phyloP scores from a whole-genome alignment of 1,284 basidiomycete species.

The Leccinum pachyderme region DNA sequence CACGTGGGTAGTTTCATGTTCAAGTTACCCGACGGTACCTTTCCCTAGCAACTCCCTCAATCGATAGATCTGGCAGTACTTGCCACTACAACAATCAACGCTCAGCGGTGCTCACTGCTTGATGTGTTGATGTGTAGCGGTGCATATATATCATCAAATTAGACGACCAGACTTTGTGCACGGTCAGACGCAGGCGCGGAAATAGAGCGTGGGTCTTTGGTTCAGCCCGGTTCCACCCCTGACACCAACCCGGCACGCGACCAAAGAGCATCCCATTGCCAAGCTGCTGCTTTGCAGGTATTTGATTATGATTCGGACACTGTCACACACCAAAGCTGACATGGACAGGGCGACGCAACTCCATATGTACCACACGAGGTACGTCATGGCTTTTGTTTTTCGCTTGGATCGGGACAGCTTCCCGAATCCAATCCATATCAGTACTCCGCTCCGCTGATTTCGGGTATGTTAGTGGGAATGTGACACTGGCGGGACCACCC shows the following conservation, averaged over 20 bases:
- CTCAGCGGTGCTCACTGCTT: conserved; percentile 4
- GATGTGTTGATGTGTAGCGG: background rate
- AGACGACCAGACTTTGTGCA: background rate
- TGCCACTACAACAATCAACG: conserved; percentile 4
- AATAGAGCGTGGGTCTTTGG: conserved; percentile 7
- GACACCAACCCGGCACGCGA: background rate
- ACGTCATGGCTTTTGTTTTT: background rate
- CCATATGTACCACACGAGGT: background rate
- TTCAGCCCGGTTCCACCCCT: background rate
- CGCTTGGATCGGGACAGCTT: background rate
- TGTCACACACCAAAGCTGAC: background rate
- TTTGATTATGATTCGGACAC: too few species aligned
- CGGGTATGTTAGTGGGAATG: background rate
- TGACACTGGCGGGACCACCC: background rate
- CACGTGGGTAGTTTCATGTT: conserved; percentile 14
- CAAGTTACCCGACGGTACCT: conserved; percentile 5
- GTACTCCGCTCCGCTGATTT: background rate
- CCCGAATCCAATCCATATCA: background rate
- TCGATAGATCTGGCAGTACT: background rate
- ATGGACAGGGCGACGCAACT: background rate
- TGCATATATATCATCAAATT: background rate
- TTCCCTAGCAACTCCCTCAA: background rate
- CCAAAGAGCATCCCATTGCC: background rate
- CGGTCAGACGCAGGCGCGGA: conserved; percentile 6
- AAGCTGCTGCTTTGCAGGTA: background rate